These are phyloP conservation scores for Sinapis alba DNA, from an alignment of 441 rosid species.

Conservation along the genomic window DNA sequence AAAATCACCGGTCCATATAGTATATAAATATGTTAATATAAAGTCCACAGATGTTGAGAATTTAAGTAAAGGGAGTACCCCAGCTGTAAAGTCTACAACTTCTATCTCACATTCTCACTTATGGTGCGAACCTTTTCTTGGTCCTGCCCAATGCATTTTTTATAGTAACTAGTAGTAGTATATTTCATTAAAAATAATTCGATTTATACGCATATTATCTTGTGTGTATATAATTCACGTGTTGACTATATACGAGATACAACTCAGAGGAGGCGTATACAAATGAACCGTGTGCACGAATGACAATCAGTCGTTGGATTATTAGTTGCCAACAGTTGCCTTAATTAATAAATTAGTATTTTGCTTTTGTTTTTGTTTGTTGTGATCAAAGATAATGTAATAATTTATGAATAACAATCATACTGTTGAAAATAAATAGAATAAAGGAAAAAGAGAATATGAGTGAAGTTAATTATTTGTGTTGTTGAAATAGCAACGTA, in stretches of 20 bases:
- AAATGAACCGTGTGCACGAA: constrained; percentile 14
- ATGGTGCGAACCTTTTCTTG: constrained; percentile 40
- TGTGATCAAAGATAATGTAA: constrained; percentile 27
- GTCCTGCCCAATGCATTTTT: constrained; percentile 41
- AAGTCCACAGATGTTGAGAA: constrained; percentile 35
- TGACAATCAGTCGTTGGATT: constrained; percentile 39
- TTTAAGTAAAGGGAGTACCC: constrained; percentile 30
- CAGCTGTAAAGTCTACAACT: constrained; percentile 45
- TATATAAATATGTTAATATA: constrained; percentile 31
- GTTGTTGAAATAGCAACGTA: too few relatives aligned
- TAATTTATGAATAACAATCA: constrained; percentile 16
- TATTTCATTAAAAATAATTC: constrained; percentile 17
- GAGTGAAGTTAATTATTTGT: too few relatives aligned
- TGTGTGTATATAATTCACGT: constrained; percentile 11
- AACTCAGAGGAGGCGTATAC: constrained; percentile 3
- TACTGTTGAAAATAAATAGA: too few relatives aligned
- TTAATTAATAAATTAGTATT: constrained; percentile 13
- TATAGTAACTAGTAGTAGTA: neutral
- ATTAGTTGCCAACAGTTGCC: constrained; percentile 37
- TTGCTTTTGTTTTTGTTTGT: constrained; percentile 12
- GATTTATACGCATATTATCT: constrained; percentile 3
- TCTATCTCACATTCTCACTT: constrained; percentile 37
- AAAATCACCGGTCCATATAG: neutral
- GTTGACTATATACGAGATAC: constrained; percentile 13
- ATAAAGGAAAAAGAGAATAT: too few relatives aligned